Evolutionary conservation across 2,329 filamentous ascomycete species (phyloP).

Genomic region (Talaromyces sp.): DNA sequence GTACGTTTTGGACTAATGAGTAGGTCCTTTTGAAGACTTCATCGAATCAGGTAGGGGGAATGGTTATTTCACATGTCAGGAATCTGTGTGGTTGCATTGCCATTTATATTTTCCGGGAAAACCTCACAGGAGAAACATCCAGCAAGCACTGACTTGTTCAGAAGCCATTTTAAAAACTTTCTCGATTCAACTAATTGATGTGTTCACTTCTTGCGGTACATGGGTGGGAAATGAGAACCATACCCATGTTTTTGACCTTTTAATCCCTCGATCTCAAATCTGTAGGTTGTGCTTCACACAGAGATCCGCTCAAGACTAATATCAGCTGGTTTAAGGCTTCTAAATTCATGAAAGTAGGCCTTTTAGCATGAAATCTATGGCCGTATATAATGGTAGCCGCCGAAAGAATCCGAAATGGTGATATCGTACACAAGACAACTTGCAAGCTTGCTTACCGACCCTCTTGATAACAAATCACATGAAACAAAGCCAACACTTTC

Average conservation of each 20-base stretch:
- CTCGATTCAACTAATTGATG: background rate
- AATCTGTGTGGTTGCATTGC: background rate
- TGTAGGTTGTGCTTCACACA: background rate
- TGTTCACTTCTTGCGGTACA: background rate
- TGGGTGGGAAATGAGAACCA: background rate
- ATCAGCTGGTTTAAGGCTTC: background rate
- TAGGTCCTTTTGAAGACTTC: background rate
- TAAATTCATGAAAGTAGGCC: background rate
- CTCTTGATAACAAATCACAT: background rate
- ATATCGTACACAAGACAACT: background rate
- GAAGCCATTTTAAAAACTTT: background rate
- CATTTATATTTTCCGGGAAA: background rate
- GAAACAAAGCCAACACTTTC: background rate
- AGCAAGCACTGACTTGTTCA: background rate
- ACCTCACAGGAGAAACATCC: background rate
- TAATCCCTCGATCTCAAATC: background rate
- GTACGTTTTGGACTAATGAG: background rate
- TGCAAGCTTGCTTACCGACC: background rate
- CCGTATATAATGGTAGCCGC: background rate
- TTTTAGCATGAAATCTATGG: no score
- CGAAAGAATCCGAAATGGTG: background rate
- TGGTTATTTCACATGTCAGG: background rate
- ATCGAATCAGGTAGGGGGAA: background rate
- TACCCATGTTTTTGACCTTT: background rate
- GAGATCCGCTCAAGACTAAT: background rate